A percentile compares a stretch with the other conserved stretches of the same genome.
These are phyloP conservation scores for Entophlyctis luteolus DNA, from an alignment of 192 early-diverging fungal species.

Conservation along the genomic window DNA sequence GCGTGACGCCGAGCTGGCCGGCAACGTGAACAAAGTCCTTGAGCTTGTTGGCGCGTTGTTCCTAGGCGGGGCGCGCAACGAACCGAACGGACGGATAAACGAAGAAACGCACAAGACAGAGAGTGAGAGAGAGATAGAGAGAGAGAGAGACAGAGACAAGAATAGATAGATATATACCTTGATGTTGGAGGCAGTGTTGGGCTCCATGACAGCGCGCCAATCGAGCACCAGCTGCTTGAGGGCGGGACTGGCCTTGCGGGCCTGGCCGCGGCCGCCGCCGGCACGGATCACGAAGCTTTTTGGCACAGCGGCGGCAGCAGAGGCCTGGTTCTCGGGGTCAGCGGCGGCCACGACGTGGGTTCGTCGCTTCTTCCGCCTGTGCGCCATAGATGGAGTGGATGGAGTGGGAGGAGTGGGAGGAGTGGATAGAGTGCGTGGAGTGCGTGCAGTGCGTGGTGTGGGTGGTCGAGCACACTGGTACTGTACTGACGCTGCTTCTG, in stretches of 20 bases:
- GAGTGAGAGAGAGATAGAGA: background rate
- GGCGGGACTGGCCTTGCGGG: conserved; percentile 31
- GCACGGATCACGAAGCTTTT: conserved; percentile 90
- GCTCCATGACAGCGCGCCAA: conserved; percentile 86
- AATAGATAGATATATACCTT: conserved; percentile 29
- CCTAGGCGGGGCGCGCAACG: too few relatives aligned
- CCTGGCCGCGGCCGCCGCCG: too few relatives aligned
- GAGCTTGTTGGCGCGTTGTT: conserved; percentile 86
- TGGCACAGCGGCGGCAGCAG: conserved; percentile 51
- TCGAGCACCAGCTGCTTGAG: conserved; percentile 77
- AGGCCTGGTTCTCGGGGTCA: too few relatives aligned
- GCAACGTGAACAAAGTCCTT: conserved; percentile 90
- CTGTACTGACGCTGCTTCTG: too few relatives aligned
- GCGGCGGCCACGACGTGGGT: conserved; percentile 46
- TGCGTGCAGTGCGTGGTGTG: too few relatives aligned
- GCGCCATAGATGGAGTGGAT: too few relatives aligned
- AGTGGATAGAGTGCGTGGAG: too few relatives aligned
- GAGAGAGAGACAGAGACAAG: background rate
- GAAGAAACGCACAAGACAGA: background rate
- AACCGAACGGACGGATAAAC: too few relatives aligned
- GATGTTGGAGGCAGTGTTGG: conserved; percentile 86
- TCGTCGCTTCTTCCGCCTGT: conserved; percentile 44
- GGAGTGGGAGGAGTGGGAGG: too few relatives aligned
- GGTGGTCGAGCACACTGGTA: too few relatives aligned
- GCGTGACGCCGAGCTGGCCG: conserved; percentile 78